Conservation (phyloP, 75 land plant genomes). For the Sequoiadendron giganteum region DNA sequence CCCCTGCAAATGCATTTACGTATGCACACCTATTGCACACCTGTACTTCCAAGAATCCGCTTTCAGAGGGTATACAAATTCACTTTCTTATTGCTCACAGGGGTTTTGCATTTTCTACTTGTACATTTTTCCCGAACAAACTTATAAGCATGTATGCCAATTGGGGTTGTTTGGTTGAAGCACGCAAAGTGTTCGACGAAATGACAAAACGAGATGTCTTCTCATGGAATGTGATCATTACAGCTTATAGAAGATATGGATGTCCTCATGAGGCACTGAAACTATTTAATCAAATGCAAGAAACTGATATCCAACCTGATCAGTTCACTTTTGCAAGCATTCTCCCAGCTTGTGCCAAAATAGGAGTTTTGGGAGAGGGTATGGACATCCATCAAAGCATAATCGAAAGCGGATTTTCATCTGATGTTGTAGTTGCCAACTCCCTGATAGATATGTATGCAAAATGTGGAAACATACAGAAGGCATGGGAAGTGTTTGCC, state of each 20-base stretch:
- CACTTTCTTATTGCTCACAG: conserved; percentile 41
- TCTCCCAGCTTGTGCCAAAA: conserved; percentile 9
- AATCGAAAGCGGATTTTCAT: not conserved
- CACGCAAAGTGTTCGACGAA: conserved; percentile 19
- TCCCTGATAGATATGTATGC: conserved; percentile 56
- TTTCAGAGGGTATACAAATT: conserved; percentile 29
- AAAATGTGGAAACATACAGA: conserved; percentile 47
- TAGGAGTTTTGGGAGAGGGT: conserved; percentile 13
- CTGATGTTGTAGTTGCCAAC: not conserved
- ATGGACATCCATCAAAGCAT: conserved; percentile 9
- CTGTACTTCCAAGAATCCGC: conserved; percentile 14
- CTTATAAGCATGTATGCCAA: conserved; percentile 64
- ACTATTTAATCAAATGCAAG: conserved; percentile 11
- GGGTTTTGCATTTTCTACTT: conserved; percentile 10
- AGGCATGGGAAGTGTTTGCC: conserved; percentile 18
- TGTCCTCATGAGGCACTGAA: conserved; percentile 7
- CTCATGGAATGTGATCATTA: conserved; percentile 20
- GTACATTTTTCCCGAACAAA: conserved; percentile 23
- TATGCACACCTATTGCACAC: conserved; percentile 13
- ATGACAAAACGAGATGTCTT: conserved; percentile 9
- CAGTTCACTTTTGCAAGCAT: not conserved
- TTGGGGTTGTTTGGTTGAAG: conserved; percentile 38
- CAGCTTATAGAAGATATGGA: conserved; percentile 15
- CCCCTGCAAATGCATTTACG: not conserved
- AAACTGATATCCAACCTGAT: not conserved